Evolutionary conservation across 768 basidiomycete species (phyloP), one percentile per base, ranked within the genome.

Genomic region (Leccinum variicolor): DNA sequence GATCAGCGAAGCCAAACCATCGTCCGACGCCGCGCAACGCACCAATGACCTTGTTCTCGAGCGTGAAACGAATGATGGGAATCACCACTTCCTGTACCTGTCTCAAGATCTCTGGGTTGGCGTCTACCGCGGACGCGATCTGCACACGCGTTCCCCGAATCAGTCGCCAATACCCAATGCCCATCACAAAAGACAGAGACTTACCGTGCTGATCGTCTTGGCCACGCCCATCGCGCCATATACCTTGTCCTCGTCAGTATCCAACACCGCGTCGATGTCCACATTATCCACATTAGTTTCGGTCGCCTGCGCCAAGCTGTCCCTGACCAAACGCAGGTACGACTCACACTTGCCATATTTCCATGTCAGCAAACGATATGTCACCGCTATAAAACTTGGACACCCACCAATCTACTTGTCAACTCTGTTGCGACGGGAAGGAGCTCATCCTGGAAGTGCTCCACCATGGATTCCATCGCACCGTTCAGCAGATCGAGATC

Each of bases 221-320:
- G 90, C 82, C 28, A 93, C 81, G 47, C 90, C 90, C 89, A 93
- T 93, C 17, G 90, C 89, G 17, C 89, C 86, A 59, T 91, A 90
- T 1, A 87, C 85, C 78, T 94, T 94, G 71, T 94, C 90, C 54
- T 92, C 90, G 54, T 89, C 87, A n/a, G 69, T 75, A 43, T 83
- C 82, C 62, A 86, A 69, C 43, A 83, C 60, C 3, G 79, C 64
- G 28, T 89, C 89, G 33, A 86, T 66, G 60, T 87, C 85, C 14
- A 80, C 73, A 52, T 77, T 78, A 3, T 77, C 74, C 28, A 70
- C 69, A 11, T 79, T 78, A n/a, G 73, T 69, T 56, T 86, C 84
- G 21, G 84, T 83, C 10, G 67, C 64, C 41, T 79, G 76, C 13
- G 74, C 70, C 46, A 87, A 74, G 51, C 82, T 81, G 56, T 96